phyloP scores from a whole-genome alignment of 1,284 basidiomycete species.

The Agaricales sp. region DNA sequence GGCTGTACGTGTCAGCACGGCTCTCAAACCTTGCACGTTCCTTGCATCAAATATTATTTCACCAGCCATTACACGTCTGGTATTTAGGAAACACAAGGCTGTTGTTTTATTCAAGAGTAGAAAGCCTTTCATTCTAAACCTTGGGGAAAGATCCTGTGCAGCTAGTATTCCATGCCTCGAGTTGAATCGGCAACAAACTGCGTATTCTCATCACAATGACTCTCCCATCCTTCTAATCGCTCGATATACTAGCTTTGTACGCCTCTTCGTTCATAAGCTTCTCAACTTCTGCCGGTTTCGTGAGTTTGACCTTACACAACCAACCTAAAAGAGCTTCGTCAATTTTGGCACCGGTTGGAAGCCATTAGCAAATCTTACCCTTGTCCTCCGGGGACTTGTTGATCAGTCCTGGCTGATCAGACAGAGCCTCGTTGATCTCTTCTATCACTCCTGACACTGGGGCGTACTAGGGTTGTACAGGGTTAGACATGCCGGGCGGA shows the following conservation, averaged over 20 bases:
- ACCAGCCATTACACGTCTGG: too few species aligned
- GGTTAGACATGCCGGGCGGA: conserved; percentile 4
- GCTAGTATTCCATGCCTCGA: not conserved
- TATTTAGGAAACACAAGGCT: too few species aligned
- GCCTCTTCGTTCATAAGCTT: conserved; percentile 65
- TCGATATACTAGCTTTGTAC: conserved; percentile 71
- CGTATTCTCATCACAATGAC: conserved; percentile 5
- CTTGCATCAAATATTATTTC: too few species aligned
- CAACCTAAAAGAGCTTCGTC: conserved; percentile 53
- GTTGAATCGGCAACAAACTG: conserved; percentile 1
- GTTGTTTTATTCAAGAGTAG: too few species aligned
- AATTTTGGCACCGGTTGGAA: not conserved
- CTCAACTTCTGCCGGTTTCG: conserved; percentile 71
- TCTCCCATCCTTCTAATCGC: conserved; percentile 9
- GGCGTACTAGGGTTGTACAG: conserved; percentile 73
- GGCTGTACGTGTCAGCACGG: too few species aligned
- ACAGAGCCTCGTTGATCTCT: conserved; percentile 72
- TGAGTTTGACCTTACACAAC: conserved; percentile 90
- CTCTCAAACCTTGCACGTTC: too few species aligned
- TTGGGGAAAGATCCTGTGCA: too few species aligned
- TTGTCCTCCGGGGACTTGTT: conserved; percentile 86
- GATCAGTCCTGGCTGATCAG: conserved; percentile 67
- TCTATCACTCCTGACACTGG: conserved; percentile 82
- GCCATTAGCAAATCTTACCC: conserved; percentile 43
- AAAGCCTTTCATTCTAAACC: too few species aligned